A percentile compares a stretch with the other conserved stretches of the same genome.
phyloP scores from a whole-genome alignment of 768 basidiomycete genomes.

The Sarcomyxa edulis region DNA sequence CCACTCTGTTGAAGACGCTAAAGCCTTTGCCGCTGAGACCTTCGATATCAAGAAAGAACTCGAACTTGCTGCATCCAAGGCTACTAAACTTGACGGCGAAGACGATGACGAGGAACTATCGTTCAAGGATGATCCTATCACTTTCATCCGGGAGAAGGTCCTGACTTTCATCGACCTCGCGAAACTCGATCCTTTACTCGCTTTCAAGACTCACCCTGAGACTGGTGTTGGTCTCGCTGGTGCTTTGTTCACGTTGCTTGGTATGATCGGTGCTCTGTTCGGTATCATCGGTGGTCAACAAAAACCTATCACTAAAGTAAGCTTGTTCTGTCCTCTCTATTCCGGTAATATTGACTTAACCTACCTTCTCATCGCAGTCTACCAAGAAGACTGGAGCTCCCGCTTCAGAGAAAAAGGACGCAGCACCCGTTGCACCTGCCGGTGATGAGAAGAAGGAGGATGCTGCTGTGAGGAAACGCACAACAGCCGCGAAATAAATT shows the following conservation, averaged over 20 bases:
- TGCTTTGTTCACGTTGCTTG: conserved; percentile 74
- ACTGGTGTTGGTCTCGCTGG: conserved; percentile 75
- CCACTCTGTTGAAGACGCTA: conserved; percentile 83
- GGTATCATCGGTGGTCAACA: conserved; percentile 72
- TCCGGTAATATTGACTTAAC: conserved; percentile 4
- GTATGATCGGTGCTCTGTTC: conserved; percentile 77
- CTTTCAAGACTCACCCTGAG: conserved; percentile 87
- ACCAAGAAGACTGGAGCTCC: conserved; percentile 74
- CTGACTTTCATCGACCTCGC: conserved; percentile 77
- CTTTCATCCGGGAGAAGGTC: conserved; percentile 73
- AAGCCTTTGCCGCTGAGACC: conserved; percentile 78
- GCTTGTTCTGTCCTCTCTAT: conserved; percentile 11
- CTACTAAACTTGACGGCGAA: conserved; percentile 41
- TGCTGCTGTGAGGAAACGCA: conserved; percentile 64
- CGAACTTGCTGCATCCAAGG: conserved; percentile 62
- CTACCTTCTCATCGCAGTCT: conserved; percentile 32
- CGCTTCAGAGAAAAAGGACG: conserved; percentile 60
- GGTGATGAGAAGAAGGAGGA: conserved; percentile 74
- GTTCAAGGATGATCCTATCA: conserved; percentile 73
- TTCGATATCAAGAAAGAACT: conserved; percentile 86
- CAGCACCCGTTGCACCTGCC: conserved; percentile 65
- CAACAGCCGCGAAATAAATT: conserved; percentile 23
- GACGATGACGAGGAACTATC: conserved; percentile 39
- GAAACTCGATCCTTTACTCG: conserved; percentile 68
- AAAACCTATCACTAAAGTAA: conserved; percentile 69